Evolutionary conservation across 1,284 basidiomycete genomes (phyloP), one percentile per base, ranked within the genome.

Genomic region (Exobasidium cylindrosporum): DNA sequence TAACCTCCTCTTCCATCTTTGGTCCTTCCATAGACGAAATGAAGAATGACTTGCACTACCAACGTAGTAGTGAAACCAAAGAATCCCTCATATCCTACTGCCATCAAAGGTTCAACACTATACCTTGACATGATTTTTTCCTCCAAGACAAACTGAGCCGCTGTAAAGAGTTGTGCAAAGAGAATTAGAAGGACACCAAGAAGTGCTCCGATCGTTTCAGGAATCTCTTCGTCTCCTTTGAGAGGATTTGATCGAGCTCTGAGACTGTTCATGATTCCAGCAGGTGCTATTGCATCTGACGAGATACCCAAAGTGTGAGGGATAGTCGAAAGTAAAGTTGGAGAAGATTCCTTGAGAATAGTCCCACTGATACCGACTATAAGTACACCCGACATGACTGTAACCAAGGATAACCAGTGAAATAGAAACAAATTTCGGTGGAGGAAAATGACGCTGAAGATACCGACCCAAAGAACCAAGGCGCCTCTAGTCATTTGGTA

Each of bases 401-500:
- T 88, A 63, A 93, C 81, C 58, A 98, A 87, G 21, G 92, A 90
- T 17, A 90, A 72, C 95, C 96, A 98, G 68, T 86, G 84, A 65
- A 76, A 76, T 5, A 78, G 65, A 44, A 62, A 63, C 32, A 79
- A 53, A 43, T 77, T 74, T 21, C 74, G 58, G 60, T 86, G 86
- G 61, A 99, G 87, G 84, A 98, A 98, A 67, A 94, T 81, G 74
- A 98, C 93, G 58, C 89, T 91, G 69, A 97, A 86, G 60, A 92
- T 81, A 43, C 93, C 96, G 66, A 99, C 96, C 83, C 96, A 98
- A 57, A 99, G 86, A 57, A 98, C 95, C 61, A 98, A 87, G 13
- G 94, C 91, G 46, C 96, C 96, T 67, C 96, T 87, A 45, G 90
- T 92, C 95, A 97, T 97, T 44, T 83, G 95, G 84, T 91, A 97